phyloP scores from a whole-genome alignment of 2,329 filamentous ascomycete species.

The Monilinia polystroma region DNA sequence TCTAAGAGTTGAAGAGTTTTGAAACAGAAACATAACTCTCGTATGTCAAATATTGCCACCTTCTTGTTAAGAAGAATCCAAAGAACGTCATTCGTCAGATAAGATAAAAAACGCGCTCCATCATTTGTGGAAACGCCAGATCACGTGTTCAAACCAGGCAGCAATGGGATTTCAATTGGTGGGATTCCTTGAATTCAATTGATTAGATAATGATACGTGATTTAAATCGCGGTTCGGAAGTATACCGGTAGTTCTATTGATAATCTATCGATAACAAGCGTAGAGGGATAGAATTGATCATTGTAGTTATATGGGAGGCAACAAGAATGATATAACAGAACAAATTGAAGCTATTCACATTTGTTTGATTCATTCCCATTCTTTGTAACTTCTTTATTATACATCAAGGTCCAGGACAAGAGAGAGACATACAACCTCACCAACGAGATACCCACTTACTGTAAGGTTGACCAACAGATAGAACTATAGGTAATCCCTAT shows the following conservation, averaged over 20 bases:
- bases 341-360: not conserved
- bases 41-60: not conserved
- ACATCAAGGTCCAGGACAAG: too few relatives aligned
- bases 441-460: too few relatives aligned
- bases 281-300: too few relatives aligned
- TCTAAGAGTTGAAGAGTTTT: too few relatives aligned
- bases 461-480: too few relatives aligned
- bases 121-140: not conserved
- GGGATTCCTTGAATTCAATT: not conserved
- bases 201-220: not conserved
- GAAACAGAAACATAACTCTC: too few relatives aligned
- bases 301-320: too few relatives aligned
- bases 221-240: not conserved
- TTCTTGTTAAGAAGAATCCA: not conserved
- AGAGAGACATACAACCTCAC: too few relatives aligned
- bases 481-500: too few relatives aligned
- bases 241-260: not conserved
- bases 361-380: not conserved
- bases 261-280: too few relatives aligned
- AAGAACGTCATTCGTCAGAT: constrained; percentile 4
- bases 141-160: constrained; percentile 4
- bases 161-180: not conserved
- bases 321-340: too few relatives aligned
- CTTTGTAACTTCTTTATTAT: too few relatives aligned
- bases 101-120: constrained; percentile 10